phyloP scores from a whole-genome alignment of 2,329 filamentous ascomycete genomes.

The Penicillium sp. region DNA sequence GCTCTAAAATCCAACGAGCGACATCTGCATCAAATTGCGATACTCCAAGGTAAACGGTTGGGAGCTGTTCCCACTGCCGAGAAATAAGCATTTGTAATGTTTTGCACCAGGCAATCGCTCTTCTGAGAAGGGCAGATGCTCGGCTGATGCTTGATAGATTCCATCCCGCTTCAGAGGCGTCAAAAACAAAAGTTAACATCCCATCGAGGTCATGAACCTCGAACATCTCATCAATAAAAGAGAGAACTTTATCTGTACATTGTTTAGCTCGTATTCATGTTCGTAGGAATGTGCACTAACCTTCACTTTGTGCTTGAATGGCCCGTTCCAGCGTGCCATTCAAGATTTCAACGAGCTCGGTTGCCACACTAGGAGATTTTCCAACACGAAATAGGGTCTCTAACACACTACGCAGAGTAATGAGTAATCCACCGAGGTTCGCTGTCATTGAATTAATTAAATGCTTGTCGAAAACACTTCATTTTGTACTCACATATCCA shows the following conservation, averaged over 20 bases:
- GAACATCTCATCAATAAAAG: slow-evolving; percentile 25
- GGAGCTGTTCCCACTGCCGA: slow-evolving; percentile 17
- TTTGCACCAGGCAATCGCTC: slow-evolving; percentile 35
- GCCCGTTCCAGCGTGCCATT: slow-evolving; percentile 38
- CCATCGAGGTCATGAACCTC: slow-evolving; percentile 29
- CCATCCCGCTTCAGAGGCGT: slow-evolving; percentile 27
- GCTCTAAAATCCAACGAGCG: slow-evolving; percentile 37
- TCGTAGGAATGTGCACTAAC: slow-evolving; percentile 18
- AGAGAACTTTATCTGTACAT: slow-evolving; percentile 16
- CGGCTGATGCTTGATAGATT: slow-evolving; percentile 31
- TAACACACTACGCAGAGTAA: slow-evolving; percentile 28
- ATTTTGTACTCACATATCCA: slow-evolving; percentile 33
- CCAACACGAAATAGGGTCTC: slow-evolving; percentile 28
- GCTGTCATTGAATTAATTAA: slow-evolving; percentile 24
- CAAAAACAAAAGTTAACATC: slow-evolving; percentile 28
- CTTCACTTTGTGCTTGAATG: slow-evolving; percentile 30
- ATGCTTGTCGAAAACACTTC: background rate
- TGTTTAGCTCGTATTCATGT: slow-evolving; percentile 6
- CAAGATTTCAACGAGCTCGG: slow-evolving; percentile 39
- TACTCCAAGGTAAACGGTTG: slow-evolving; percentile 26
- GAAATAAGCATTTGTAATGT: slow-evolving; percentile 27
- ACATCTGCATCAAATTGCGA: slow-evolving; percentile 35
- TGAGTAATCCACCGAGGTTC: slow-evolving; percentile 28
- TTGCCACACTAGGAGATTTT: slow-evolving; percentile 37
- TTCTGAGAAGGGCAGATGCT: slow-evolving; percentile 37